Evolutionary conservation across 352 stramenopile species (phyloP).

Genomic region (Globisporangium camurandrum): DNA sequence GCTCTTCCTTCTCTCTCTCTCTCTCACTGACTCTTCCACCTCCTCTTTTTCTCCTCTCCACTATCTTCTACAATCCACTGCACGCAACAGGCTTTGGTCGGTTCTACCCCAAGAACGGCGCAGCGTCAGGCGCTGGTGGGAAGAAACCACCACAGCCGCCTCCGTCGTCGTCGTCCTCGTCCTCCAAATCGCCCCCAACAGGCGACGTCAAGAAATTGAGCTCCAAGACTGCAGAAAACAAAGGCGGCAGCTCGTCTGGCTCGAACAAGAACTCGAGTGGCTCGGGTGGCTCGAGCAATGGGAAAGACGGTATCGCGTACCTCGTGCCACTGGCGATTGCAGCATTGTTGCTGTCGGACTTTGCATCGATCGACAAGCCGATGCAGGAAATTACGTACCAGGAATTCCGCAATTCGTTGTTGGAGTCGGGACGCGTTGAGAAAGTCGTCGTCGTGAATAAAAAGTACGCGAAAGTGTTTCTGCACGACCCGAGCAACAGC

Average conservation of each 20-base stretch:
- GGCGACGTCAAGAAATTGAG: conserved; percentile 64
- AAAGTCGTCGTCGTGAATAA: conserved; percentile 90
- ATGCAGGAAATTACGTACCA: conserved; percentile 91
- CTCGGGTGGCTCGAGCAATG: conserved; percentile 23
- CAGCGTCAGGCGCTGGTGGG: conserved; percentile 8
- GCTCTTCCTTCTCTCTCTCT: not conserved
- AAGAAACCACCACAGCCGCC: conserved; percentile 29
- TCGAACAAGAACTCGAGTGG: conserved; percentile 16
- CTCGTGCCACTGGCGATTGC: conserved; percentile 65
- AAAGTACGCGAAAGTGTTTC: conserved; percentile 84
- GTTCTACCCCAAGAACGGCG: conserved; percentile 79
- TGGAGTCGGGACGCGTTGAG: conserved; percentile 81
- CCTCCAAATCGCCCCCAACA: conserved; percentile 33
- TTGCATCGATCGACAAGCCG: conserved; percentile 65
- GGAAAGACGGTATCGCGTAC: conserved; percentile 65
- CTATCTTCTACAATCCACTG: not conserved
- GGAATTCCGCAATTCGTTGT: conserved; percentile 83
- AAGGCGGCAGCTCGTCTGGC: conserved; percentile 26
- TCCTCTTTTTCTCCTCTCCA: not conserved
- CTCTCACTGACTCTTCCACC: not conserved
- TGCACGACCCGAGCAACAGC: conserved; percentile 36
- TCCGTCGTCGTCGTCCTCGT: conserved; percentile 33
- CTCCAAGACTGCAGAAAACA: conserved; percentile 39
- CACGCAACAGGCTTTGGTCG: conserved; percentile 50
- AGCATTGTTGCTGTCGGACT: conserved; percentile 65